Base-by-base conservation (phyloP, 2,329 filamentous ascomycete genomes). In the Sporothrix pallida region DNA sequence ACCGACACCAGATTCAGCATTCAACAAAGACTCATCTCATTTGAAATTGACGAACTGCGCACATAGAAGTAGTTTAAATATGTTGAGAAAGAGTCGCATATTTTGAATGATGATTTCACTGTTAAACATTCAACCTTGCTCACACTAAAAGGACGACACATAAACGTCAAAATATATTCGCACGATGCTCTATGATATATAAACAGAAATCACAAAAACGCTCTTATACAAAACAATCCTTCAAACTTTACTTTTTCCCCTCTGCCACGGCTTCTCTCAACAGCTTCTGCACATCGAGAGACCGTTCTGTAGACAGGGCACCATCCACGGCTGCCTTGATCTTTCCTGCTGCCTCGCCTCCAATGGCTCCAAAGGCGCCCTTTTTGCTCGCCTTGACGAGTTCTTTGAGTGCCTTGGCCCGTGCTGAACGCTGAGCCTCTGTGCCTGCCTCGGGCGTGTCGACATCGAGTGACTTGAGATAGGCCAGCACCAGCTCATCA, bases 261-360 rank as follows among this genome's bases (percentile, higher is more conserved):
- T 73, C 73, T 0, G 63, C 63, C 7, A 75, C 9, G 2, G 75
- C 75, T 17, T 80, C 79, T 37, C 63, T 77, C 75, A 81, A 77
- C 15, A 78, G 77, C 73, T 76, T 78, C 75, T 79, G 77, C n/a
- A 82, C 81, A 31, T 81, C 81, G 42, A 76, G 70, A 20, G 80
- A 81, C 75, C 81, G 78, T 75, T 83, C 81, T 17, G 75, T 73
- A 6, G 31, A 75, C 23, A 75, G 44, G 2, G 80, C 80, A 42
- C 71, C 84, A 75, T 86, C 86, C 42, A 94, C 80, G 13, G 71
- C 86, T 5, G 81, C 83, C 74, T 86, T 86, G 42, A 93, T 81
- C 44, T 76, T 77, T 10, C 23, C 31, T 52, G 46, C 48, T 9
- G 63, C 72, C 12, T 77, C 77, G 7, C 75, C 76, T 2, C 50